These are phyloP conservation scores for Metschnikowia continentalis DNA, from an alignment of 805 yeast genomes.

Conservation along the genomic window DNA sequence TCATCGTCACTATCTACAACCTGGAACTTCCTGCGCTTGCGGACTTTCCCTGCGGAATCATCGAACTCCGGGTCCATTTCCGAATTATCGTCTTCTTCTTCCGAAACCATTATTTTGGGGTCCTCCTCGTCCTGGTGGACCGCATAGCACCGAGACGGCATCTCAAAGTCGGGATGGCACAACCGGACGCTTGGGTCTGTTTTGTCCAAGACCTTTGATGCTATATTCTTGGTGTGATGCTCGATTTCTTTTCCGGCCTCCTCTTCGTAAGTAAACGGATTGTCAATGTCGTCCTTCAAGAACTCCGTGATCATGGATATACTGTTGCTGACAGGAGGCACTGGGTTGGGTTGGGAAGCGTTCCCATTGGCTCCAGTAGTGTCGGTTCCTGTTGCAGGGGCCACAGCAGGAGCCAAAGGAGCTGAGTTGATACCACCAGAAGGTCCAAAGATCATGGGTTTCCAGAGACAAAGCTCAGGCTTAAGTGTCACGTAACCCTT, in stretches of 20 bases:
- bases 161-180: slow-evolving; percentile 15
- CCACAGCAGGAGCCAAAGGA: slow-evolving; percentile 32
- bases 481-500: slow-evolving; percentile 53
- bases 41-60: neutral
- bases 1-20: slow-evolving; percentile 16
- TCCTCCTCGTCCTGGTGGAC: slow-evolving; percentile 7
- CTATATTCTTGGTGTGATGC: slow-evolving; percentile 19
- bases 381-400: slow-evolving; percentile 1
- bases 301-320: slow-evolving; percentile 57
- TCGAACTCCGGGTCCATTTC: slow-evolving; percentile 10
- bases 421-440: slow-evolving; percentile 78
- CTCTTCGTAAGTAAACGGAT: slow-evolving; percentile 55
- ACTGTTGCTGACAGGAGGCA: slow-evolving; percentile 36
- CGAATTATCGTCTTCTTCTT: slow-evolving; percentile 4
- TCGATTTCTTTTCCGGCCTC: slow-evolving; percentile 48
- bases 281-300: slow-evolving; percentile 63
- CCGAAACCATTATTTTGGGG: slow-evolving; percentile 6
- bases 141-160: slow-evolving; percentile 6
- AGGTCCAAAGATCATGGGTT: slow-evolving; percentile 78
- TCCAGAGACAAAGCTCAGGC: slow-evolving; percentile 63
- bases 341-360: slow-evolving; percentile 3
- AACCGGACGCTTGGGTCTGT: slow-evolving; percentile 2
- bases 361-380: neutral
- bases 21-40: neutral
- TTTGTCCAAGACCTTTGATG: slow-evolving; percentile 12